Evolutionary conservation across 1,284 basidiomycete genomes (phyloP), one percentile per base, ranked within the genome.

Genomic region (Takashimella koratensis): DNA sequence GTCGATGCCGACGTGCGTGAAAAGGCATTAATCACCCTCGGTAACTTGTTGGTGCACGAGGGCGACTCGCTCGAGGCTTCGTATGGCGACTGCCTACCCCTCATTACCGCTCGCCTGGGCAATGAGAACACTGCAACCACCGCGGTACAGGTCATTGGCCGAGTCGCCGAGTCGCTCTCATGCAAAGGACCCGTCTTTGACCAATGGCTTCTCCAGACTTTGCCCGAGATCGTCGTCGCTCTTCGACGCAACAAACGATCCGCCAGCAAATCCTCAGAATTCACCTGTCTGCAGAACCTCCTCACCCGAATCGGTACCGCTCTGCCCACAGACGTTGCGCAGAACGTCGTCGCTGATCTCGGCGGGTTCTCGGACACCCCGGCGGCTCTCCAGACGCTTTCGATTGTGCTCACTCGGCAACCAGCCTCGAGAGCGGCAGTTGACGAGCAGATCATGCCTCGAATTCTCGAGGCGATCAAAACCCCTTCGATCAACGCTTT

Each of bases 1-100:
- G 91, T 92, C 3, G 95, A 98, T 71, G 86, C 90, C 11, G 92
- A 97, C 60, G 90, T 98, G 27, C 84, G 90, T 41, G 82, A 84
- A 36, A 84, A 83, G 59, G 91, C 91, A 0, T 86, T 98, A 65
- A 84, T 86, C 27, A 85, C 84, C 43, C 82, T 97, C 36, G 91
- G 88, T 1, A 87, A 90, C 65, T 76, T 98, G 4, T 88, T 97
- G 81, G 82, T 91, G 36, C 86, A 85, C 60, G 90, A 91, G 10
- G 87, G 88, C 0, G 90, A 92, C 49, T 77, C 84, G 16, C 65
- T 82, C 13, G 62, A 67, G 0, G 13, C 53, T 6, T 71, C 77
- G n/a, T 73, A 74, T 45, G 51, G 62, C 3, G 64, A 67, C 3
- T 71, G 71, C 23, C 70, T 82, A 44, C 83, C 82, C 4, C 84